Percentiles rank a stretch among this genome's conserved stretches.
Evolutionary conservation across 257 asterid species (phyloP).

Genomic region (Galeopsis tetrahit): DNA sequence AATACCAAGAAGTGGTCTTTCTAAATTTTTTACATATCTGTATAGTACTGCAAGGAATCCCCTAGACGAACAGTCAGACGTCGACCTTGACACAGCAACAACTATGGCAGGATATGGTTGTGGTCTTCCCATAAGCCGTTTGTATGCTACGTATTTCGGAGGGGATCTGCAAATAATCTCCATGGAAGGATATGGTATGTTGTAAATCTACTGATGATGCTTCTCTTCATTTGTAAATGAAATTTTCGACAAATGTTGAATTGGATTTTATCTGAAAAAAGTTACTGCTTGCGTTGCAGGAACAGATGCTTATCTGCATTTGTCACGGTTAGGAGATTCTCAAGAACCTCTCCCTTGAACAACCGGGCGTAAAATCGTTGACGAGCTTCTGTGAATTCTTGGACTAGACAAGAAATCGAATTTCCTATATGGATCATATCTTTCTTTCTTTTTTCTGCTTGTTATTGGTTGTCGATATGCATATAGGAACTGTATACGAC

Average conservation of each 20-base stretch:
- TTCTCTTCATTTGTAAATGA: too few species aligned
- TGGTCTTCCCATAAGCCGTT: conserved; percentile 94
- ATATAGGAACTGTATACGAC: too few species aligned
- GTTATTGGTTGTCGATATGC: conserved; percentile 1
- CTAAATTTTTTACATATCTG: conserved; percentile 83
- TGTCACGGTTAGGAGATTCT: too few species aligned
- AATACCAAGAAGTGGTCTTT: conserved; percentile 94
- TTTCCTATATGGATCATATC: too few species aligned
- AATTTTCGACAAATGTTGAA: neutral
- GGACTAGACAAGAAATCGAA: too few species aligned
- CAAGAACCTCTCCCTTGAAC: too few species aligned
- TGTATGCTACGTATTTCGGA: conserved; percentile 92
- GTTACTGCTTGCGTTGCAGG: too few species aligned
- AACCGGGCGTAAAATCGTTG: too few species aligned
- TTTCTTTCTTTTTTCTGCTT: neutral
- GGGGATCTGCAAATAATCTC: conserved; percentile 94
- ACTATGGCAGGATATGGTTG: conserved; percentile 95
- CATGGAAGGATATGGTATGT: conserved; percentile 98
- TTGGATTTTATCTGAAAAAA: too few species aligned
- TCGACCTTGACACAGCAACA: conserved; percentile 67
- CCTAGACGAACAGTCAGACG: conserved; percentile 58
- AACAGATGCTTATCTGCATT: too few species aligned
- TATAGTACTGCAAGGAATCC: conserved; percentile 78
- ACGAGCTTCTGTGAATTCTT: too few species aligned
- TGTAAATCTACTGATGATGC: neutral